Evolutionary conservation across 164 flowering plant species (phyloP), one percentile per base, ranked within the genome.

Genomic region (Cinnamomum micranthum): DNA sequence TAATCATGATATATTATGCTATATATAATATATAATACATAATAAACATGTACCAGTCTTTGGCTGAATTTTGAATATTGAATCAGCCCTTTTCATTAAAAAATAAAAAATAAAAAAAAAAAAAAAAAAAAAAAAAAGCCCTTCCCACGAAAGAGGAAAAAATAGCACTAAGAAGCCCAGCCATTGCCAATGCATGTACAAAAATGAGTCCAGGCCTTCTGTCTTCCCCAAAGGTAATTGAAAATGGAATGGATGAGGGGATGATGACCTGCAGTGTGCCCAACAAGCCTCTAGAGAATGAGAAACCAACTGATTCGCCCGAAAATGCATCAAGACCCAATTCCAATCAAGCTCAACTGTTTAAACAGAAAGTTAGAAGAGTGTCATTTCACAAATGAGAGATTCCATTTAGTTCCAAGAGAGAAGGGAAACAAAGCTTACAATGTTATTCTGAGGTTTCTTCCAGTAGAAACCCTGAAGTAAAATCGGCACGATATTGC

Each of bases 381-480:
- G 19, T 52, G 58, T 15, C 17, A 52, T 52, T 52, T 52, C 58
- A 52, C 58, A 13, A 12, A 12, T 52, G 58, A 12, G 58, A 25
- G 47, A 70, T 7, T 23, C 27, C 24, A 23, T 23, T 64, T 22
- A 9, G 66, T n/a, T n/a, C 50, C 5, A 24, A 3, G 4, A 28
- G 65, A 12, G 63, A 7, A 28, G 13, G 24, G 24, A 51, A 23
- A 17, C 66, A 68, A 27, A 35, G 24, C 86, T 81, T 62, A 91
- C 92, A 76, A 90, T 77, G 82, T 89, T 90, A 78, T 92, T 89
- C 58, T 74, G 71, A 59, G 97, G 92, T n/a, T 75, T 73, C 76
- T 70, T 83, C 97, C 92, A 92, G 74, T 92, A 92, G 73, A 92
- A 85, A 55, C 97, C 97, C 52, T 86, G 91, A 20, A 89, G 66